Evolutionary conservation across 495 filamentous ascomycete species (phyloP).

Genomic region (Annulohypoxylon maeteangense): DNA sequence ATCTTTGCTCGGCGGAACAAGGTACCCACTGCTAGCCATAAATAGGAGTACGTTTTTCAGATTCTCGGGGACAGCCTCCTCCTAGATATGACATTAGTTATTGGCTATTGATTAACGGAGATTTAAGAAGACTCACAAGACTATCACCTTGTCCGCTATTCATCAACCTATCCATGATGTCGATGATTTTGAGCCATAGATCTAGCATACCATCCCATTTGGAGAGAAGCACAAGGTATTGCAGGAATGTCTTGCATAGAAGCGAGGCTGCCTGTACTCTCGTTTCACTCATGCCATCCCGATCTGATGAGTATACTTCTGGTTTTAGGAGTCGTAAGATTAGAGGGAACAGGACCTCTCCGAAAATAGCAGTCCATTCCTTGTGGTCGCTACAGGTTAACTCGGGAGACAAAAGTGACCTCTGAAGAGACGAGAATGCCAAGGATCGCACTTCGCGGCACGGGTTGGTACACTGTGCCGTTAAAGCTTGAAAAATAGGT

Average conservation of each 20-base stretch:
- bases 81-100: conserved; percentile 61
- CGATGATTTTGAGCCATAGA: conserved; percentile 90
- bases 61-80: conserved; percentile 94
- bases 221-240: conserved; percentile 85
- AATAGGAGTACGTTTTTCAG: conserved; percentile 97
- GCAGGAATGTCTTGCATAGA: conserved; percentile 93
- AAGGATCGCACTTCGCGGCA: conserved; percentile 93
- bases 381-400: conserved; percentile 80
- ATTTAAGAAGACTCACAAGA: conserved; percentile 67
- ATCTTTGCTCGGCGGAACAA: conserved; percentile 76
- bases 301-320: conserved; percentile 93
- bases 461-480: conserved; percentile 91
- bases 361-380: conserved; percentile 96
- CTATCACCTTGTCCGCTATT: conserved; percentile 94
- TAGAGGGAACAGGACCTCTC: conserved; percentile 94
- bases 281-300: conserved; percentile 94
- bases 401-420: conserved; percentile 81
- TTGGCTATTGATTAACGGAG: background rate
- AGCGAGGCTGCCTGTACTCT: conserved; percentile 90
- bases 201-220: conserved; percentile 93
- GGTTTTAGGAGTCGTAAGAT: conserved; percentile 90
- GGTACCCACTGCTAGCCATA: conserved; percentile 89
- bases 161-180: conserved; percentile 96
- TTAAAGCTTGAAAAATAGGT: conserved; percentile 89
- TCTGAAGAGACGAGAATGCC: conserved; percentile 86